Conservation (phyloP, 2,329 filamentous ascomycete species). For the Neofusicoccum ribis region DNA sequence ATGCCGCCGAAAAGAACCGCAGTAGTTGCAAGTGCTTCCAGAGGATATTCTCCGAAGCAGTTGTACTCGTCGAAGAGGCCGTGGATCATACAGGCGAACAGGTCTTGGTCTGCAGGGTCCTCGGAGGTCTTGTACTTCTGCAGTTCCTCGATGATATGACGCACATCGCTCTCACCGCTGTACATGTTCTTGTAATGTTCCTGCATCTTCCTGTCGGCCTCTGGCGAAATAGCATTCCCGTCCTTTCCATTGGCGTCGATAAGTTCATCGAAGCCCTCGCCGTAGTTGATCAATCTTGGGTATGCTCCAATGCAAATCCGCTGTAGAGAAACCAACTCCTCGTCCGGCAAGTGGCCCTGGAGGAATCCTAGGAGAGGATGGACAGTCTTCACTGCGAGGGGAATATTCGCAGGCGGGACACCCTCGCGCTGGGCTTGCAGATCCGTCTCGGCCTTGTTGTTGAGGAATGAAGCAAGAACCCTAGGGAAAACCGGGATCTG, state of each 20-base stretch:
- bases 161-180: constrained; percentile 81
- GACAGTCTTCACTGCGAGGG: constrained; percentile 82
- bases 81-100: constrained; percentile 98
- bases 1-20: constrained; percentile 96
- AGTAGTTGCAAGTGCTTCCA: constrained; percentile 94
- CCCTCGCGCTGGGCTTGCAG: constrained; percentile 72
- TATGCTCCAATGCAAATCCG: constrained; percentile 89
- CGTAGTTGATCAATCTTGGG: constrained; percentile 93
- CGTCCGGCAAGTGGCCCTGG: constrained; percentile 57
- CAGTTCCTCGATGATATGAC: constrained; percentile 80
- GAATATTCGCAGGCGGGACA: constrained; percentile 66
- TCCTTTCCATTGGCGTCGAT: constrained; percentile 81
- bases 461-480: constrained; percentile 75
- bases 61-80: constrained; percentile 96
- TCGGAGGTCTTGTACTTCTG: constrained; percentile 85
- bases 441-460: constrained; percentile 82
- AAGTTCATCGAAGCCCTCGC: constrained; percentile 86
- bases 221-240: constrained; percentile 76
- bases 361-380: constrained; percentile 77
- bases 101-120: constrained; percentile 82
- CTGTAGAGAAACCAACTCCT: constrained; percentile 78
- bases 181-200: constrained; percentile 99
- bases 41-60: constrained; percentile 91
- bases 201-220: constrained; percentile 89
- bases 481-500: constrained; percentile 69